phyloP scores from a whole-genome alignment of 106 monocot species.

The Dendrobium chrysotoxum region DNA sequence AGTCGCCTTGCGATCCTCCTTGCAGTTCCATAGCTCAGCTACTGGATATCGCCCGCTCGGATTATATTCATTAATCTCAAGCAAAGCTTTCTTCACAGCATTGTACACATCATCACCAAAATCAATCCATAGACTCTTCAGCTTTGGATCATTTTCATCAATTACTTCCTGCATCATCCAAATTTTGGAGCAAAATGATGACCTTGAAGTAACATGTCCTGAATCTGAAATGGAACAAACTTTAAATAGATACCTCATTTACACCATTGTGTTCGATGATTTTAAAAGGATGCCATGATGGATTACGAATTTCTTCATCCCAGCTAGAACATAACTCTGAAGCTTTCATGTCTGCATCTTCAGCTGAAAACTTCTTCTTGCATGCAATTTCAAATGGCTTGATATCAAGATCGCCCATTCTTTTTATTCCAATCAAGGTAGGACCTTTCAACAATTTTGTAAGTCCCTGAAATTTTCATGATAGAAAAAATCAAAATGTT shows the following conservation, averaged over 20 bases:
- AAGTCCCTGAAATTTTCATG: constrained; percentile 40
- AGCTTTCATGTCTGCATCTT: constrained; percentile 47
- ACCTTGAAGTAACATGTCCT: not conserved
- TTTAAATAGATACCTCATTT: constrained; percentile 21
- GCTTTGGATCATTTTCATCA: constrained; percentile 60
- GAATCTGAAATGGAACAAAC: not conserved
- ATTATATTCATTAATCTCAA: constrained; percentile 74
- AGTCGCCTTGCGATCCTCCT: constrained; percentile 52
- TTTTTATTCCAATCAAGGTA: constrained; percentile 68
- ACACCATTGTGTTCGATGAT: constrained; percentile 21
- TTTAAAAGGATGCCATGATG: constrained; percentile 70
- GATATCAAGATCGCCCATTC: constrained; percentile 70
- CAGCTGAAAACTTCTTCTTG: constrained; percentile 37
- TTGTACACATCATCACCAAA: constrained; percentile 65
- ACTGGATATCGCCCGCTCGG: constrained; percentile 48
- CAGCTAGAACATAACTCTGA: constrained; percentile 39
- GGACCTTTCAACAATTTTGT: constrained; percentile 28
- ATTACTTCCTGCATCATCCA: constrained; percentile 55
- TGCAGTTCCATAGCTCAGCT: constrained; percentile 74
- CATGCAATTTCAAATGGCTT: constrained; percentile 51
- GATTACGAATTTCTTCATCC: constrained; percentile 58
- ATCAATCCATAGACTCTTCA: constrained; percentile 37
- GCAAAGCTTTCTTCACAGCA: constrained; percentile 60
- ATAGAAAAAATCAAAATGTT: not conserved
- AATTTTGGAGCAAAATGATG: not conserved